Conservation (phyloP, 495 filamentous ascomycete species). For the Beverwykella pulmonaria region DNA sequence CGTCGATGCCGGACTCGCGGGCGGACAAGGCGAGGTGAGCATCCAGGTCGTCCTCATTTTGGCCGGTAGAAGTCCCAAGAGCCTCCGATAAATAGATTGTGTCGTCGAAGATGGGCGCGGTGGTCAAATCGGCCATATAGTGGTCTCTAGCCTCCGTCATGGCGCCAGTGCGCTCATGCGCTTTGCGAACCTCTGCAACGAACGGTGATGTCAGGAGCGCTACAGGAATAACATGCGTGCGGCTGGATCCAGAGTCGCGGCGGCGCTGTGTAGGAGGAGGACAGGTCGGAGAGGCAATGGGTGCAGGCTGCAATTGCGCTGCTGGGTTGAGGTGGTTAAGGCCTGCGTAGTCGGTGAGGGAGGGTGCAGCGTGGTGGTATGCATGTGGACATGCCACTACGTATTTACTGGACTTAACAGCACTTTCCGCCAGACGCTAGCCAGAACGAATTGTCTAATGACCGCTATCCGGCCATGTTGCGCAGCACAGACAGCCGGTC, state of each 20-base stretch:
- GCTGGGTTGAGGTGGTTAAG: neutral
- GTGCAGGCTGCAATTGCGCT: neutral
- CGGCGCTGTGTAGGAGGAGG: neutral
- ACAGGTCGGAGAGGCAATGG: neutral
- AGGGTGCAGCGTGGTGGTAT: neutral
- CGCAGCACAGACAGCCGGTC: neutral
- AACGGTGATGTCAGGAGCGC: constrained; percentile 24
- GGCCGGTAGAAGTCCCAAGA: constrained; percentile 9
- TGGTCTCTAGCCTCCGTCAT: constrained; percentile 18
- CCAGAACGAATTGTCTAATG: neutral
- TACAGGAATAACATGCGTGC: neutral
- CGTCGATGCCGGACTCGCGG: constrained; percentile 35
- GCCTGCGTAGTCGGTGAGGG: neutral
- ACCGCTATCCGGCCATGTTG: neutral
- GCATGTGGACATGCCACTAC: neutral
- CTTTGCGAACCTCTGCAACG: neutral
- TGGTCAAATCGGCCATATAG: constrained; percentile 20
- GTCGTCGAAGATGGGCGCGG: constrained; percentile 33
- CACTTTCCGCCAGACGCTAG: too few relatives aligned
- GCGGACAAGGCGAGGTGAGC: constrained; percentile 30
- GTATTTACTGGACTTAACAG: neutral
- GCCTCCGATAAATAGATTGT: constrained; percentile 28
- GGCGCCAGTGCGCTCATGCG: constrained; percentile 24
- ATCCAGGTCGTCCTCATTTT: constrained; percentile 35
- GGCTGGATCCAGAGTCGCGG: neutral